Evolutionary conservation across 306 rosid genomes (phyloP).

Genomic region (Arachis hypogaea): DNA sequence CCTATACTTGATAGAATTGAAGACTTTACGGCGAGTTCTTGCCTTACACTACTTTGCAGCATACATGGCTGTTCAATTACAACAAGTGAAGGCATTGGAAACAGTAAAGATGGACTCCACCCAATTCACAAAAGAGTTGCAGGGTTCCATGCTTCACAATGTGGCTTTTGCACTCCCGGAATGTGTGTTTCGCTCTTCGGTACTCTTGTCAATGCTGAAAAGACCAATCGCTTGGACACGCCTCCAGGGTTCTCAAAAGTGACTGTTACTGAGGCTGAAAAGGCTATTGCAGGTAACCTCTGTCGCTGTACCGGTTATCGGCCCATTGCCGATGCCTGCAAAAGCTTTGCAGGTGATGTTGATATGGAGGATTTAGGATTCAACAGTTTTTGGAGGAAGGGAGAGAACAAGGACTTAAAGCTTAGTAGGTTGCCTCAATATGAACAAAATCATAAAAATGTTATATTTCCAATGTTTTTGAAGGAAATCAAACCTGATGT

Average conservation of each 20-base stretch:
- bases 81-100: constrained; percentile 89
- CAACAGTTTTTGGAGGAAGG: constrained; percentile 80
- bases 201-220: constrained; percentile 75
- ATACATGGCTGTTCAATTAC: constrained; percentile 72
- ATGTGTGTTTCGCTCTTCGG: constrained; percentile 81
- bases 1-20: constrained; percentile 60
- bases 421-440: constrained; percentile 59
- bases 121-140: constrained; percentile 77
- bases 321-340: constrained; percentile 87
- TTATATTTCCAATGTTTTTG: constrained; percentile 70
- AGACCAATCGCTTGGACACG: constrained; percentile 56
- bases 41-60: constrained; percentile 83
- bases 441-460: constrained; percentile 32
- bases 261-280: constrained; percentile 76
- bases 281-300: constrained; percentile 82
- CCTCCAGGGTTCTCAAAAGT: constrained; percentile 80
- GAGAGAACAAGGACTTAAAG: constrained; percentile 52
- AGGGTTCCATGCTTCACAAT: constrained; percentile 92
- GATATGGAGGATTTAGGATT: constrained; percentile 92
- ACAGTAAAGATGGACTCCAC: constrained; percentile 76
- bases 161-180: constrained; percentile 97
- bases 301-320: constrained; percentile 97
- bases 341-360: constrained; percentile 82
- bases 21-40: constrained; percentile 73
- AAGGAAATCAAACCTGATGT: constrained; percentile 51